These are phyloP conservation scores for Phaseolus coccineus DNA, from an alignment of 331 rosid genomes.

Conservation along the genomic window DNA sequence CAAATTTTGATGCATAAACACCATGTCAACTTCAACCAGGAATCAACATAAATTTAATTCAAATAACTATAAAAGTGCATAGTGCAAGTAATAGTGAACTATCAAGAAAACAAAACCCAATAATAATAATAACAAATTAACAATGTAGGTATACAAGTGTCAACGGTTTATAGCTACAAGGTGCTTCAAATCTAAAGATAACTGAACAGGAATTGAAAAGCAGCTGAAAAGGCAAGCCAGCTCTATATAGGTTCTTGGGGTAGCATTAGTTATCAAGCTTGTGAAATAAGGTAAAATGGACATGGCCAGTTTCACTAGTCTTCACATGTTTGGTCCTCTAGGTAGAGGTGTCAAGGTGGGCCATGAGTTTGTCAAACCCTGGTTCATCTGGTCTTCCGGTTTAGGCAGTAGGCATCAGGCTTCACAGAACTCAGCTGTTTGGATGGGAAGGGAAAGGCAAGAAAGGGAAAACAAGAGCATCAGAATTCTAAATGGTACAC, in stretches of 20 bases:
- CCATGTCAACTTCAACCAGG: slow-evolving; percentile 35
- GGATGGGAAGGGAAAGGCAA: slow-evolving; percentile 92
- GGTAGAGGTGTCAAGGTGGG: slow-evolving; percentile 91
- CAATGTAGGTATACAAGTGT: slow-evolving; percentile 53
- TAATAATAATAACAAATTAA: slow-evolving; percentile 39
- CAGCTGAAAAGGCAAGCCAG: slow-evolving; percentile 64
- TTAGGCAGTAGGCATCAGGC: slow-evolving; percentile 95
- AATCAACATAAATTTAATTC: slow-evolving; percentile 42
- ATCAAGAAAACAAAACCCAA: slow-evolving; percentile 39
- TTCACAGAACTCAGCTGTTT: slow-evolving; percentile 98
- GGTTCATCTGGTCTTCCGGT: slow-evolving; percentile 98
- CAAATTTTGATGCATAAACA: slow-evolving; percentile 11
- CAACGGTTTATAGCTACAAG: slow-evolving; percentile 59
- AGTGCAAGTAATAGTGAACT: slow-evolving; percentile 43
- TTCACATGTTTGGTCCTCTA: slow-evolving; percentile 78
- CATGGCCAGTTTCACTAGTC: slow-evolving; percentile 66
- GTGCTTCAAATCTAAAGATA: slow-evolving; percentile 56
- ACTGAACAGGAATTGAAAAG: slow-evolving; percentile 57
- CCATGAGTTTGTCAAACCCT: slow-evolving; percentile 88
- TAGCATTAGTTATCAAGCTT: slow-evolving; percentile 74
- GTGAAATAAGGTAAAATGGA: slow-evolving; percentile 79
- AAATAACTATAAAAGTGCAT: slow-evolving; percentile 48
- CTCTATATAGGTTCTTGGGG: slow-evolving; percentile 72
- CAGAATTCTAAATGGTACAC: slow-evolving; percentile 83
- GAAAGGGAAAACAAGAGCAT: slow-evolving; percentile 88